Base-by-base conservation (phyloP, 2,329 filamentous ascomycete species). In the Arthroderma sp. region DNA sequence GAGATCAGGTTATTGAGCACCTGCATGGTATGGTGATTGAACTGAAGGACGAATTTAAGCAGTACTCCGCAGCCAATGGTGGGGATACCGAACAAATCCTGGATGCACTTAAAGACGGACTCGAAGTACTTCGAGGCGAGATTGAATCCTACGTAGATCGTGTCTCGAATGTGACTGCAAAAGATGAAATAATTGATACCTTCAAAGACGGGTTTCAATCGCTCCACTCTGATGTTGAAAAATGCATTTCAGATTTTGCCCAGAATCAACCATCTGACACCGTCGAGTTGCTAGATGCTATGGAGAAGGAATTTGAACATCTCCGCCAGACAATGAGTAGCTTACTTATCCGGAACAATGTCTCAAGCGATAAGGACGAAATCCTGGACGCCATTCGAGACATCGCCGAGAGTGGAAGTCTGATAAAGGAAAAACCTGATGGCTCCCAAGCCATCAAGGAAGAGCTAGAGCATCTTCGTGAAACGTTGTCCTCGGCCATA, bases 81-180 rank as follows among this genome's bases (percentile, higher is more conserved):
- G 75, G 80, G 47, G 86, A 91, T 58, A 89, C 86, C 0, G 87
- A 94, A 60, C 86, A 94, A 60, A 80, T 94, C 8, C 70, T 95
- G 4, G 85, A 91, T 60, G 84, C 86, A 1, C 81, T 93, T 37
- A 89, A 86, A 53, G 86, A 94, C 58, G 87, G 87, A 0, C 73
- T 94, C 9, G 86, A 94, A 53, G 81, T 77, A 52, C 74, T 96
- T 5, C 80, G 86, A 7, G 67, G 70, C 8, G 83, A 94, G 47
- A 84, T 96, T 44, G 86, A 94, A 57, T 71, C 70, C 37, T 94
- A 93, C 52, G 79, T 91, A 47, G 80, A 88, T 54, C 79, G 78
- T 39, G 77, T 80, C 5, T 72, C 78, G 10, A 83, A 83, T 48
- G 72, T 77, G 1, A 73, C 79, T 1, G 77, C 76, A 15, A 86